phyloP scores from a whole-genome alignment of 2,329 filamentous ascomycete species.

The Chalara sp. region DNA sequence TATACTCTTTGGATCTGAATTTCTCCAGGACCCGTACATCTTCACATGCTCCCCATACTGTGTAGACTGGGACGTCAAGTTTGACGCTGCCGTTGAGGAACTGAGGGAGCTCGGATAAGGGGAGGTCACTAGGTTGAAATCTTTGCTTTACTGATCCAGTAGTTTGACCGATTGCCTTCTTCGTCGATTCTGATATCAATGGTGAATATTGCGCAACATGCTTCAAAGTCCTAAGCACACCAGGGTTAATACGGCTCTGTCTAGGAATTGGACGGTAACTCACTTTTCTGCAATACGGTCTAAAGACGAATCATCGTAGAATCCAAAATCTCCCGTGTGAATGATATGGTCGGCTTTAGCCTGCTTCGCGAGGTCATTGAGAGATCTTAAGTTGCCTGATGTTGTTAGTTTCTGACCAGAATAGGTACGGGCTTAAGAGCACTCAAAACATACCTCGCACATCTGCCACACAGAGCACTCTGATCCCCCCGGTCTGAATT shows the following conservation, averaged over 20 bases:
- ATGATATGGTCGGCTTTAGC: slow-evolving; percentile 96
- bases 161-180: slow-evolving; percentile 58
- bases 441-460: slow-evolving; percentile 53
- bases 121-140: slow-evolving; percentile 73
- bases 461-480: slow-evolving; percentile 65
- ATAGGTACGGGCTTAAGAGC: neutral
- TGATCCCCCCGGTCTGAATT: slow-evolving; percentile 57
- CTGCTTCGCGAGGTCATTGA: slow-evolving; percentile 94
- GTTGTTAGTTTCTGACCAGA: slow-evolving; percentile 16
- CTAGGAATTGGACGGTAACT: slow-evolving; percentile 26
- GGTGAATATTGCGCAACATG: slow-evolving; percentile 98
- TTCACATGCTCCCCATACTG: slow-evolving; percentile 97
- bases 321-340: slow-evolving; percentile 97
- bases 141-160: slow-evolving; percentile 80
- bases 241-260: slow-evolving; percentile 6
- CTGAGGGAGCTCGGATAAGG: slow-evolving; percentile 84
- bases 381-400: slow-evolving; percentile 83
- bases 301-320: slow-evolving; percentile 93
- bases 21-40: slow-evolving; percentile 97
- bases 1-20: slow-evolving; percentile 96
- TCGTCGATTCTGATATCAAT: slow-evolving; percentile 72
- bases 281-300: slow-evolving; percentile 98
- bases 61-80: slow-evolving; percentile 94
- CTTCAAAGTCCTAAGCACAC: slow-evolving; percentile 70
- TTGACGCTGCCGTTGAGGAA: slow-evolving; percentile 85